Conservation (phyloP, 495 filamentous ascomycete species). For the Neurospora hispaniola region DNA sequence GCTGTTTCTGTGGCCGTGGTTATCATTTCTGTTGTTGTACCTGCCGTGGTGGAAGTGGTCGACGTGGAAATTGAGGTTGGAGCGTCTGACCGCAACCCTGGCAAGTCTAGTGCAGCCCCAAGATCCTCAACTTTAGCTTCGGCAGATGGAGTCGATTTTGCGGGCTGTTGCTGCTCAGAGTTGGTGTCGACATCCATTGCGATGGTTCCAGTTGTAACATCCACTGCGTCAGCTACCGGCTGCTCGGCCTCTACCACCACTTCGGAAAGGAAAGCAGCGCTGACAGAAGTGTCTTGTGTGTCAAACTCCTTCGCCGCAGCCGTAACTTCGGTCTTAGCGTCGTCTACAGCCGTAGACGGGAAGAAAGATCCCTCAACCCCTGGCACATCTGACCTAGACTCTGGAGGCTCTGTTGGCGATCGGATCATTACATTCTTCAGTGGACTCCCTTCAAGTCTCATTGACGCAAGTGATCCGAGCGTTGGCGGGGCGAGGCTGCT, state of each 20-base stretch:
- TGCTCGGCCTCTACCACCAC: not conserved
- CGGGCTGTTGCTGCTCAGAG: not conserved
- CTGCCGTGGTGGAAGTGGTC: not conserved
- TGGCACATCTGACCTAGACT: conserved; percentile 28
- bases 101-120: not conserved
- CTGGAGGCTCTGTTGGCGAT: conserved; percentile 24
- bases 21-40: not conserved
- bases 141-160: not conserved
- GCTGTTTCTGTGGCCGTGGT: not conserved
- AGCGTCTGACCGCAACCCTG: not conserved
- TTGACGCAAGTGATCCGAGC: conserved; percentile 5
- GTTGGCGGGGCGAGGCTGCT: not conserved
- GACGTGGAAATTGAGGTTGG: not conserved
- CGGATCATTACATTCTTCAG: conserved; percentile 34
- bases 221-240: not conserved
- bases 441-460: conserved; percentile 35
- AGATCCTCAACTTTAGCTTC: not conserved
- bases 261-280: conserved; percentile 1
- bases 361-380: not conserved
- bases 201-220: not conserved
- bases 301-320: conserved; percentile 3
- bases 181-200: conserved; percentile 30
- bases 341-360: not conserved
- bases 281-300: not conserved
- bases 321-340: not conserved